A percentile compares a stretch with the other conserved stretches of the same genome.
Conservation (phyloP, 2,329 filamentous ascomycete genomes). For the Balansia obtecta region DNA sequence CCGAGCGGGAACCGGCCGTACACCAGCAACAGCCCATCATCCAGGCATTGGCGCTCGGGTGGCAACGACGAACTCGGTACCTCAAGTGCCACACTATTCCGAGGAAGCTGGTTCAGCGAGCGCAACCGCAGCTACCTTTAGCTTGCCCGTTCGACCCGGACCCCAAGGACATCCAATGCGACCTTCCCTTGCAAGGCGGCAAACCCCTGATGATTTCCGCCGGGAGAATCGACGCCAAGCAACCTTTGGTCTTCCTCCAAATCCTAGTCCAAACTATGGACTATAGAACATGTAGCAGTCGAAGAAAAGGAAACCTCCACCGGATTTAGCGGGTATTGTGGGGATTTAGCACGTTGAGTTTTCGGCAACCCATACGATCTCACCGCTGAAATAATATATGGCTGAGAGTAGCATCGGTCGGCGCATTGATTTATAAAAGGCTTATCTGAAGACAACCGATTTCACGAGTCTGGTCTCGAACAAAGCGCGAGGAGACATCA, state of each 20-base stretch:
- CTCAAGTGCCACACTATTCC: slow-evolving; percentile 28
- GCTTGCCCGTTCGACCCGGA: slow-evolving; percentile 51
- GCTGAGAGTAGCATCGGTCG: slow-evolving; percentile 20
- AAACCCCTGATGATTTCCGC: slow-evolving; percentile 40
- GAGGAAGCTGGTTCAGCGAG: slow-evolving; percentile 28
- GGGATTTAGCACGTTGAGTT: background rate
- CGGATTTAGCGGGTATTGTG: background rate
- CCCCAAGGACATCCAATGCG: slow-evolving; percentile 47
- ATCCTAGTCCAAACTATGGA: slow-evolving; percentile 26
- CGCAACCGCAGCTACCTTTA: slow-evolving; percentile 39
- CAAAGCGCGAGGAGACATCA: background rate
- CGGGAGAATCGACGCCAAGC: slow-evolving; percentile 41
- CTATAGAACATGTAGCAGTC: slow-evolving; percentile 12
- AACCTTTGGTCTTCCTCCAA: slow-evolving; percentile 36
- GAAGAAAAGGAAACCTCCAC: background rate
- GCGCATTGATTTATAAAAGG: slow-evolving; percentile 16
- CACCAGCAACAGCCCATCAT: slow-evolving; percentile 31
- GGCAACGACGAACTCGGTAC: slow-evolving; percentile 39
- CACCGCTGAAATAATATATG: slow-evolving; percentile 5
- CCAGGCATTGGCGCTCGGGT: slow-evolving; percentile 41
- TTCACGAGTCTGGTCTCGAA: background rate
- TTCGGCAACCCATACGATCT: background rate
- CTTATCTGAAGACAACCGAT: slow-evolving; percentile 4
- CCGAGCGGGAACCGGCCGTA: slow-evolving; percentile 33
- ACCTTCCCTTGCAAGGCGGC: slow-evolving; percentile 46